These are phyloP conservation scores for Scytalidium sp. DNA, from an alignment of 2,329 filamentous ascomycete species.

Conservation along the genomic window DNA sequence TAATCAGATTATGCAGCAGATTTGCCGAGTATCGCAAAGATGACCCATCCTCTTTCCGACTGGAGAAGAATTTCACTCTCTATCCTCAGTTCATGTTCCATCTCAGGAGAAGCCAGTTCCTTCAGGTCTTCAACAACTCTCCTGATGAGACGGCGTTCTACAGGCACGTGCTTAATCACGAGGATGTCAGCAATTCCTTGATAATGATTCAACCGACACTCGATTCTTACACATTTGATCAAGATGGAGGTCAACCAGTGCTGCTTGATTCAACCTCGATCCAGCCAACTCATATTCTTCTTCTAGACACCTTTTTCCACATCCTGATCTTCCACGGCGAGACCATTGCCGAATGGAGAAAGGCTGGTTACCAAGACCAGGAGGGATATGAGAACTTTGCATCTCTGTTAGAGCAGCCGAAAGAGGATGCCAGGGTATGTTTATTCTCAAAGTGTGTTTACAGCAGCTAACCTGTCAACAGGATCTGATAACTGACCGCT, in stretches of 20 bases:
- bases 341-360: conserved; percentile 96
- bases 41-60: conserved; percentile 91
- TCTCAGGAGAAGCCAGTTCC: conserved; percentile 90
- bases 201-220: conserved; percentile 99
- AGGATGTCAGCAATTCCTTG: conserved; percentile 93
- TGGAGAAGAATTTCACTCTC: conserved; percentile 98
- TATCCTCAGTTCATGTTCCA: conserved; percentile 99
- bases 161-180: conserved; percentile 92
- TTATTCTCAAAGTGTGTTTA: not conserved
- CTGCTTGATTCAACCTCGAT: conserved; percentile 95
- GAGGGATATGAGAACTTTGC: conserved; percentile 98
- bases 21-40: conserved; percentile 99
- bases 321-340: conserved; percentile 99
- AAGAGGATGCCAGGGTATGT: conserved; percentile 90
- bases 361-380: conserved; percentile 96
- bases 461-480: conserved; percentile 34
- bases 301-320: conserved; percentile 98
- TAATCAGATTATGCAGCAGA: conserved; percentile 91
- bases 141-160: conserved; percentile 99
- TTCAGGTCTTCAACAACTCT: conserved; percentile 99
- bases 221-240: conserved; percentile 95
- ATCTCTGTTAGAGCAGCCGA: conserved; percentile 81
- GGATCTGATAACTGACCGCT: conserved; percentile 96
- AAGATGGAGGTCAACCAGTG: conserved; percentile 90
- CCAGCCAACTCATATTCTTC: conserved; percentile 86